These are phyloP conservation scores for Fusarium xyrophilum DNA, from an alignment of 2,329 filamentous ascomycete genomes.

Conservation along the genomic window DNA sequence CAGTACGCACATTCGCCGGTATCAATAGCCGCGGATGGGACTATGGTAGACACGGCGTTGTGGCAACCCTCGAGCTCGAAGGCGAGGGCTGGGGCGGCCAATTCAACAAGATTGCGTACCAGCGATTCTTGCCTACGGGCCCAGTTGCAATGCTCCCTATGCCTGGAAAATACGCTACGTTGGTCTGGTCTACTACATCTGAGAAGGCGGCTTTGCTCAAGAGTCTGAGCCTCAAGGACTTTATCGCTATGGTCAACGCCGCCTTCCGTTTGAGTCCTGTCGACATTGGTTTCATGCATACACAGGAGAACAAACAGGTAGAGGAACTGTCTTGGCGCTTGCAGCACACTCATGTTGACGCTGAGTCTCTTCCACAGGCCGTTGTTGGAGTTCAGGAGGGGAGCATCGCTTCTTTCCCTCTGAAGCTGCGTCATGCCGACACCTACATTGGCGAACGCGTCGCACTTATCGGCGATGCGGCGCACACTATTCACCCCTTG, in stretches of 20 bases:
- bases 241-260: slow-evolving; percentile 88
- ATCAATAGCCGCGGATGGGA: slow-evolving; percentile 92
- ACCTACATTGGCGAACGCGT: slow-evolving; percentile 91
- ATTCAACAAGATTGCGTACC: slow-evolving; percentile 79
- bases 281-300: slow-evolving; percentile 85
- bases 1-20: slow-evolving; percentile 85
- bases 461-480: slow-evolving; percentile 90
- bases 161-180: slow-evolving; percentile 79
- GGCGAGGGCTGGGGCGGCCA: slow-evolving; percentile 62
- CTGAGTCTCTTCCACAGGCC: slow-evolving; percentile 66
- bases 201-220: slow-evolving; percentile 81
- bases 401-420: slow-evolving; percentile 86
- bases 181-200: slow-evolving; percentile 95
- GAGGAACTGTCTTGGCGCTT: slow-evolving; percentile 88
- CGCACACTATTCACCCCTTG: slow-evolving; percentile 92
- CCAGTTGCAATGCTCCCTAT: slow-evolving; percentile 91
- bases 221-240: slow-evolving; percentile 73
- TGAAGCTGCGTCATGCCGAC: slow-evolving; percentile 91
- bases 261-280: slow-evolving; percentile 83
- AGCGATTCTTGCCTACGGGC: slow-evolving; percentile 91
- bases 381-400: slow-evolving; percentile 77
- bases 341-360: slow-evolving; percentile 68
- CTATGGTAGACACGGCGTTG: slow-evolving; percentile 87
- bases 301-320: slow-evolving; percentile 61
- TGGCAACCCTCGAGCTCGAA: slow-evolving; percentile 82